Conservation (phyloP, 371 early-diverging fungal species). For the Mucor sp. region DNA sequence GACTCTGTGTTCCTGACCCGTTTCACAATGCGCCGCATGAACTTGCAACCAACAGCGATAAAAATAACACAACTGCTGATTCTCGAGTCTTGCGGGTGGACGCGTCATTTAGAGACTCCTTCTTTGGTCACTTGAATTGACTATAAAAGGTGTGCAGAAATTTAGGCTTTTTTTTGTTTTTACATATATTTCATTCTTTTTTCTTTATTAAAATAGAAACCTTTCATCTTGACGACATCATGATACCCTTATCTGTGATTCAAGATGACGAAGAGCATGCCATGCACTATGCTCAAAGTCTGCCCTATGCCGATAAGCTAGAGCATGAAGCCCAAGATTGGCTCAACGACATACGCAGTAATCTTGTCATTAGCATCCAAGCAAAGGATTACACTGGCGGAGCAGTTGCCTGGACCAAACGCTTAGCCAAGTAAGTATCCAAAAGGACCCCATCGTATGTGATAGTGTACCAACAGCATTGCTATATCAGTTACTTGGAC, state of each 20-base stretch:
- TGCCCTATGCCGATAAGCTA: conserved; percentile 60
- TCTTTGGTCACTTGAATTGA: neutral
- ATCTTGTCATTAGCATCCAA: conserved; percentile 52
- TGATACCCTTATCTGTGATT: conserved; percentile 40
- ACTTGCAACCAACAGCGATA: neutral
- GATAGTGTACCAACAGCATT: neutral
- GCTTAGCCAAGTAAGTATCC: conserved; percentile 52
- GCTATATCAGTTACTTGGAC: conserved; percentile 56
- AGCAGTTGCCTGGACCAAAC: conserved; percentile 58
- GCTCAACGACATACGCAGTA: conserved; percentile 55
- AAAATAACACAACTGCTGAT: neutral
- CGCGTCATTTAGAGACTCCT: conserved; percentile 4
- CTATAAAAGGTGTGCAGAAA: neutral
- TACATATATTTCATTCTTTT: neutral
- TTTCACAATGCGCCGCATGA: neutral
- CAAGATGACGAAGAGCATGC: conserved; percentile 46
- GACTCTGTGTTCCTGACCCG: neutral
- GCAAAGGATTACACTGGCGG: conserved; percentile 68
- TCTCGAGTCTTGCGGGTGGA: neutral
- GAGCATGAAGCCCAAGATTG: conserved; percentile 57
- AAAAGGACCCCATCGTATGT: neutral
- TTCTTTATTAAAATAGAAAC: neutral
- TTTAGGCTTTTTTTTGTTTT: conserved; percentile 1
- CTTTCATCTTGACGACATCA: neutral
- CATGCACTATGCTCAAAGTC: conserved; percentile 44